A percentile compares a stretch with the other conserved stretches of the same genome.
Evolutionary conservation across 169 alveolate species (phyloP).

Genomic region (Babesia ovis): DNA sequence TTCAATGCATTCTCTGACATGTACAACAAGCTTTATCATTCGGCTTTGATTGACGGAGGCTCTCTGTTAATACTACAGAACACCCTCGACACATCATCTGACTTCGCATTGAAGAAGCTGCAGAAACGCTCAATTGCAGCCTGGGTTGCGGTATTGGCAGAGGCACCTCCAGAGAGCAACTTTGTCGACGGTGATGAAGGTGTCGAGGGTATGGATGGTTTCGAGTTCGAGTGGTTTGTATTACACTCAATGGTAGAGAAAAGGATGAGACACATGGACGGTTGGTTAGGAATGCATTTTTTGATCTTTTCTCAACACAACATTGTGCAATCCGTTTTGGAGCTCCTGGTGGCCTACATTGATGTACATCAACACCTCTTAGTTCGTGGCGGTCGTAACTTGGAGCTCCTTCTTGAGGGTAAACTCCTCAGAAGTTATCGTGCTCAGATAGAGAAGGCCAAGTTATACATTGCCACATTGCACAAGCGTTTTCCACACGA

Average conservation of each 20-base stretch:
- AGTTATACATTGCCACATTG: conserved; percentile 43
- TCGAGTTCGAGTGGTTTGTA: conserved; percentile 67
- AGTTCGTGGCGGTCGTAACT: conserved; percentile 73
- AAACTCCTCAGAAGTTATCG: conserved; percentile 61
- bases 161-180: not conserved
- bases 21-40: conserved; percentile 76
- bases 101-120: conserved; percentile 80
- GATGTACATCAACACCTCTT: conserved; percentile 83
- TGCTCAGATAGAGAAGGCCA: conserved; percentile 41
- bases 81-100: conserved; percentile 74
- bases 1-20: conserved; percentile 82
- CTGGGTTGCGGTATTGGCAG: conserved; percentile 68
- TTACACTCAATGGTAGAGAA: conserved; percentile 44
- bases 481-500: conserved; percentile 3
- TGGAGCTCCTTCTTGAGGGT: conserved; percentile 73
- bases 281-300: conserved; percentile 20
- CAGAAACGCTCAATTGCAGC: conserved; percentile 78
- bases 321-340: conserved; percentile 54
- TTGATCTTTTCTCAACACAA: conserved; percentile 40
- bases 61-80: conserved; percentile 75
- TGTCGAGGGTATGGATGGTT: conserved; percentile 59
- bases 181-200: not conserved
- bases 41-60: conserved; percentile 79
- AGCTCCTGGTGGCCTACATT: conserved; percentile 79
- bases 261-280: conserved; percentile 30